Evolutionary conservation across 2,329 filamentous ascomycete species (phyloP).

Genomic region (Aureobasidium mangrovei): DNA sequence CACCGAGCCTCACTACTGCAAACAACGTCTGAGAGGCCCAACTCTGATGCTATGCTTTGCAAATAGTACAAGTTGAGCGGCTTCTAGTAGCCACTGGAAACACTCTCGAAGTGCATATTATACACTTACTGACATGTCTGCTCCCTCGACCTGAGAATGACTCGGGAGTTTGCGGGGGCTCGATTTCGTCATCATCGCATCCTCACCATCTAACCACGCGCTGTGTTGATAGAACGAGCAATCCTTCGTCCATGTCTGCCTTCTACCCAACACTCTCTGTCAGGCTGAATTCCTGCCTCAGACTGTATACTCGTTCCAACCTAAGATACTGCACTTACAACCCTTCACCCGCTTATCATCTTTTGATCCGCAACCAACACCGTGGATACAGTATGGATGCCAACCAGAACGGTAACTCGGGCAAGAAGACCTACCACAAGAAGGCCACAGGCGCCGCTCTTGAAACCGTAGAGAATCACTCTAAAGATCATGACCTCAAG

Average conservation of each 20-base stretch:
- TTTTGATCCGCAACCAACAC: background rate
- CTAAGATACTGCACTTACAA: background rate
- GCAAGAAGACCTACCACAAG: conserved; percentile 59
- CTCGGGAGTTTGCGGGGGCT: no score
- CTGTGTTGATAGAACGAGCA: no score
- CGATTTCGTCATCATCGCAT: no score
- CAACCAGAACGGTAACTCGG: conserved; percentile 40
- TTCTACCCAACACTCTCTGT: background rate
- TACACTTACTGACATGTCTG: no score
- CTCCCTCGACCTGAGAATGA: no score
- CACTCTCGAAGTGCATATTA: no score
- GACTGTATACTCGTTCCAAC: background rate
- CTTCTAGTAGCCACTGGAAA: no score
- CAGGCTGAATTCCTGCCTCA: background rate
- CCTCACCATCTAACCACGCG: no score
- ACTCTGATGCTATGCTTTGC: no score
- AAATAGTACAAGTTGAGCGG: no score
- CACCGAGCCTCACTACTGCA: background rate
- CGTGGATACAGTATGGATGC: conserved; percentile 28
- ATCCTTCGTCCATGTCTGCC: background rate
- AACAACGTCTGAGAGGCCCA: background rate
- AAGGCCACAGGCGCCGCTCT: conserved; percentile 64
- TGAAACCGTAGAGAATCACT: conserved; percentile 59
- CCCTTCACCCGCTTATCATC: background rate
- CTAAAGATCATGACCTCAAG: conserved; percentile 62